These are phyloP conservation scores for Globisporangium ultimum DNA, from an alignment of 352 stramenopile genomes.

Conservation along the genomic window DNA sequence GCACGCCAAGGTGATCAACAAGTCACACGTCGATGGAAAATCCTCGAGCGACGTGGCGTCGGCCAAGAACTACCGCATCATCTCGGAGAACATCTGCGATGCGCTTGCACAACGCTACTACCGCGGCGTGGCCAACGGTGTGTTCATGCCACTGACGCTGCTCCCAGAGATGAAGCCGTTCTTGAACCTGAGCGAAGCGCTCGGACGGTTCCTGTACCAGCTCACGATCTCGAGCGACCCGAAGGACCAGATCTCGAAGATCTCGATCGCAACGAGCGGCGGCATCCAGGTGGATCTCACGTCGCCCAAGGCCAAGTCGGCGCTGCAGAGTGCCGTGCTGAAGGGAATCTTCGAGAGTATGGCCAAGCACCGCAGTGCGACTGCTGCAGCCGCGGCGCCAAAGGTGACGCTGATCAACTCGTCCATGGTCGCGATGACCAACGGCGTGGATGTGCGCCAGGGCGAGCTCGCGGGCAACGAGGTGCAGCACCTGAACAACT, in stretches of 20 bases:
- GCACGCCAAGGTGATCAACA: constrained; percentile 86
- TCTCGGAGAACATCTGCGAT: constrained; percentile 79
- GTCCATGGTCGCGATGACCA: constrained; percentile 64
- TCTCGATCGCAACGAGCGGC: constrained; percentile 60
- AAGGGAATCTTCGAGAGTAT: constrained; percentile 74
- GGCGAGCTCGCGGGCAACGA: constrained; percentile 47
- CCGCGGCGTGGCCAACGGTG: constrained; percentile 75
- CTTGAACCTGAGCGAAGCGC: constrained; percentile 60
- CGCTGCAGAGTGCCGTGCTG: constrained; percentile 68
- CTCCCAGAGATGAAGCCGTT: constrained; percentile 83
- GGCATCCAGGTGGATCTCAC: constrained; percentile 77
- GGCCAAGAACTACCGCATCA: constrained; percentile 63
- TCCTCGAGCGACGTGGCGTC: constrained; percentile 82
- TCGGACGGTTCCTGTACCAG: constrained; percentile 71
- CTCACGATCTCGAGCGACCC: constrained; percentile 58
- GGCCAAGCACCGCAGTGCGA: constrained; percentile 20
- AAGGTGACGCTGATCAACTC: constrained; percentile 64
- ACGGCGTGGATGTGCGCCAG: constrained; percentile 75
- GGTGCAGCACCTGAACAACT: constrained; percentile 74
- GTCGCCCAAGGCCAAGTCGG: constrained; percentile 61
- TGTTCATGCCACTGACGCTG: constrained; percentile 79
- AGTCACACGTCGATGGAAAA: constrained; percentile 88
- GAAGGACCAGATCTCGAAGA: constrained; percentile 60
- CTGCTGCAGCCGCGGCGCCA: constrained; percentile 1
- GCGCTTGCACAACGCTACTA: constrained; percentile 67